A percentile compares a stretch with the other conserved stretches of the same genome.
These are phyloP conservation scores for Eucalyptus caleyi DNA, from an alignment of 345 rosid genomes.

Conservation along the genomic window DNA sequence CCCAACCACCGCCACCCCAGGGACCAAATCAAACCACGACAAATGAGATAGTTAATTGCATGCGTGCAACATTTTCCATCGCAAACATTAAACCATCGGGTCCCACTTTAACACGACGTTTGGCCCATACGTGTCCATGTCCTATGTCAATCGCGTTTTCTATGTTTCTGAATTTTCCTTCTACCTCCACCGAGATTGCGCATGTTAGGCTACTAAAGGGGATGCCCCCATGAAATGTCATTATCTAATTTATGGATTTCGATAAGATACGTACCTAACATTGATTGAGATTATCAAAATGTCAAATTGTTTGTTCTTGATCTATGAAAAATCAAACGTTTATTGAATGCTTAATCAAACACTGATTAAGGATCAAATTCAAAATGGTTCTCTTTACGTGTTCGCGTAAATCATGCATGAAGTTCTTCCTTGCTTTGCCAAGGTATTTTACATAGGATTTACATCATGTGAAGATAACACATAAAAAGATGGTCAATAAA, in stretches of 20 bases:
- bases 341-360: neutral
- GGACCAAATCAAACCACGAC: no score
- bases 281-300: neutral
- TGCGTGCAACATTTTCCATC: no score
- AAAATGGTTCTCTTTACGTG: neutral
- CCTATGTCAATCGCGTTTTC: neutral
- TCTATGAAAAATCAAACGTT: neutral
- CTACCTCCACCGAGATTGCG: slow-evolving; percentile 77
- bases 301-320: neutral
- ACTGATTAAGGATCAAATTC: neutral
- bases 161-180: slow-evolving; percentile 11
- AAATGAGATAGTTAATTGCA: no score
- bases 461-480: no score
- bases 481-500: no score
- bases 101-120: neutral
- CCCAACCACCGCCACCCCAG: no score
- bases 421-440: neutral
- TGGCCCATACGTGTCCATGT: neutral
- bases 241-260: neutral
- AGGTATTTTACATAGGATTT: neutral
- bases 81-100: neutral
- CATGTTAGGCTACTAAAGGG: neutral
- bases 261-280: neutral
- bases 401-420: neutral
- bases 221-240: neutral